Conservation (phyloP, 768 basidiomycete genomes). For the Amanita pallidorosea region DNA sequence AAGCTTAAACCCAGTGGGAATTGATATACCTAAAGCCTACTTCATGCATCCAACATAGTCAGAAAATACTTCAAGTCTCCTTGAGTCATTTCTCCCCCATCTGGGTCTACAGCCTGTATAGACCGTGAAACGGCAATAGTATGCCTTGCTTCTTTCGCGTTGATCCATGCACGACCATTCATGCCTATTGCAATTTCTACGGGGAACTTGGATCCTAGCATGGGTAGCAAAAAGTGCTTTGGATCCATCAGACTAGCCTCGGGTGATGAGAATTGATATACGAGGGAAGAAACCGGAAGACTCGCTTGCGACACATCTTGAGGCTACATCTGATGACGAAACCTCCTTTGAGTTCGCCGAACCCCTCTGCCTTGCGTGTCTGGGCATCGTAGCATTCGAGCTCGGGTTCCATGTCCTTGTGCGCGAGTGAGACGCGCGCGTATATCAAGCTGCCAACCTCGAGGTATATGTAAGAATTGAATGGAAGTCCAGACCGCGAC, state of each 20-base stretch:
- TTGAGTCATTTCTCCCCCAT: slow-evolving; percentile 54
- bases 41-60: slow-evolving; percentile 29
- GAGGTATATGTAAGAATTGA: slow-evolving; percentile 1
- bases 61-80: slow-evolving; percentile 42
- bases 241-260: slow-evolving; percentile 61
- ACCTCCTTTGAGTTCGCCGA: slow-evolving; percentile 87
- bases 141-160: slow-evolving; percentile 58
- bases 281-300: slow-evolving; percentile 9
- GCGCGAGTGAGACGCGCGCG: slow-evolving; percentile 85
- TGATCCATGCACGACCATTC: slow-evolving; percentile 91
- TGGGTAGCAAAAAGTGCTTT: slow-evolving; percentile 71
- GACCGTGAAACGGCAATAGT: slow-evolving; percentile 70
- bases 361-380: slow-evolving; percentile 85
- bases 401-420: slow-evolving; percentile 98
- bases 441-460: slow-evolving; percentile 89
- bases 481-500: neutral
- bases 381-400: slow-evolving; percentile 94
- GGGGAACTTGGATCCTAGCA: slow-evolving; percentile 73
- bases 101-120: slow-evolving; percentile 74
- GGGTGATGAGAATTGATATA: slow-evolving; percentile 1
- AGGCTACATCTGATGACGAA: slow-evolving; percentile 76
- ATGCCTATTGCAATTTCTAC: slow-evolving; percentile 83
- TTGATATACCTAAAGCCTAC: neutral
- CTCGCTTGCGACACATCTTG: slow-evolving; percentile 79
- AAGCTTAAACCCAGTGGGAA: no score